phyloP scores from a whole-genome alignment of 2,329 filamentous ascomycete species.

The Sarocladium brachiariae region DNA sequence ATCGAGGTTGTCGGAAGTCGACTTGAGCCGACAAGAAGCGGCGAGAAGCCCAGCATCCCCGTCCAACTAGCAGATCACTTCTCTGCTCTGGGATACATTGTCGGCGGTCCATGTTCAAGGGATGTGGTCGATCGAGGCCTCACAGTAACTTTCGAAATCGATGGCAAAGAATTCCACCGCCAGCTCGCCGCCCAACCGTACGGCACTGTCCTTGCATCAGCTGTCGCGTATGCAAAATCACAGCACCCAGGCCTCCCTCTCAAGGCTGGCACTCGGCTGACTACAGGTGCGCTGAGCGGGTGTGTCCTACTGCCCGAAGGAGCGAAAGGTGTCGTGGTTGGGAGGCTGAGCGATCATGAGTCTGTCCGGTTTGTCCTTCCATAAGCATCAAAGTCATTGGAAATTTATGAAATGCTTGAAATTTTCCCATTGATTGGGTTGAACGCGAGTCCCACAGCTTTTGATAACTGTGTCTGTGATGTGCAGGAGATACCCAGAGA shows the following conservation, averaged over 20 bases:
- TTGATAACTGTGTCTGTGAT: no score
- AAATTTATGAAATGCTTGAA: no score
- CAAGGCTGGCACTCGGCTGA: not conserved
- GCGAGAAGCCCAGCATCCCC: not conserved
- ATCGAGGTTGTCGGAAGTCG: not conserved
- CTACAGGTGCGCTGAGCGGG: not conserved
- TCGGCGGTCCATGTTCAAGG: not conserved
- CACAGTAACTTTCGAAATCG: not conserved
- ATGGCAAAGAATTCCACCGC: slow-evolving; percentile 5
- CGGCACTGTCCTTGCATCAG: not conserved
- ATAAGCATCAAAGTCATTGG: not conserved
- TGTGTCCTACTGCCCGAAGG: not conserved
- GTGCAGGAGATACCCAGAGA: no score
- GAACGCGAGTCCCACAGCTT: no score
- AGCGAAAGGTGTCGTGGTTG: not conserved
- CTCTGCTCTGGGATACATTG: slow-evolving; percentile 1
- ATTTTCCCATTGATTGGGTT: not conserved
- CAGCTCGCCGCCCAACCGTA: not conserved
- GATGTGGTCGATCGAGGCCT: not conserved
- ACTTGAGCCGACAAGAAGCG: not conserved
- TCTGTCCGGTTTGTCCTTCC: not conserved
- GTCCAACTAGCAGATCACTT: slow-evolving; percentile 2
- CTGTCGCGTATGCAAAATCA: not conserved
- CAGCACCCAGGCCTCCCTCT: slow-evolving; percentile 1
- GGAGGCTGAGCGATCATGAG: not conserved